Percentiles rank a stretch among this genome's conserved stretches.
Evolutionary conservation across 2,329 filamentous ascomycete genomes (phyloP).

Genomic region (Lizonia empirigonia): DNA sequence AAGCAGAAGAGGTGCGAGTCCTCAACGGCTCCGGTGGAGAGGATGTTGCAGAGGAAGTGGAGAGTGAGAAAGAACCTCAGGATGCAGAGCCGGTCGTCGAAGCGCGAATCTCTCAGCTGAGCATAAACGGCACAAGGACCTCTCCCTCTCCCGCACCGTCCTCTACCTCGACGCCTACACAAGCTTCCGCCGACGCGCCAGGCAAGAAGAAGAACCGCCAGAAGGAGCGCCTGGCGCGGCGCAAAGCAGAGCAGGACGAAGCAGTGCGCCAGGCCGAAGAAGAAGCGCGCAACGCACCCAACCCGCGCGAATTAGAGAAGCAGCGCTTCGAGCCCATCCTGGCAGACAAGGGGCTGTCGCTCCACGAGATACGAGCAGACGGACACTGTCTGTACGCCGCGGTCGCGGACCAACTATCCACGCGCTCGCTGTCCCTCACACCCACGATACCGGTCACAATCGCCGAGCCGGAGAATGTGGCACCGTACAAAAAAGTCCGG

Average conservation of each 20-base stretch:
- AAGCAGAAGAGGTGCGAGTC: conserved; percentile 57
- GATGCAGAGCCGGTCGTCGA: background rate
- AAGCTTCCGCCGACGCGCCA: conserved; percentile 6
- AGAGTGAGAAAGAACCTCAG: conserved; percentile 10
- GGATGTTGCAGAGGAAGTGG: conserved; percentile 20
- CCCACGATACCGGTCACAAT: conserved; percentile 44
- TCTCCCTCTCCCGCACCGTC: background rate
- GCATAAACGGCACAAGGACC: conserved; percentile 6
- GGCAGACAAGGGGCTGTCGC: conserved; percentile 65
- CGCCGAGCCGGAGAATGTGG: conserved; percentile 13
- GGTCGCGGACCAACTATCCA: conserved; percentile 79
- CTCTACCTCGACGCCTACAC: background rate
- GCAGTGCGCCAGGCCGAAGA: conserved; percentile 69
- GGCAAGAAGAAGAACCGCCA: conserved; percentile 78
- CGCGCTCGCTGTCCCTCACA: conserved; percentile 43
- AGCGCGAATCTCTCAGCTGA: conserved; percentile 9
- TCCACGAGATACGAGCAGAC: conserved; percentile 84
- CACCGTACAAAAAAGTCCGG: conserved; percentile 69
- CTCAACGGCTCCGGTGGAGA: conserved; percentile 39
- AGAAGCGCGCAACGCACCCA: conserved; percentile 66
- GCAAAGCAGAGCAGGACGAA: conserved; percentile 82
- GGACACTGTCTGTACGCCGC: conserved; percentile 96
- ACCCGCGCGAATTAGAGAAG: conserved; percentile 47
- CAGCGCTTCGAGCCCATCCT: conserved; percentile 72
- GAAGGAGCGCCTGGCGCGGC: conserved; percentile 86